Base-by-base conservation (phyloP, 2,329 filamentous ascomycete genomes). In the Colletotrichum caudatum region DNA sequence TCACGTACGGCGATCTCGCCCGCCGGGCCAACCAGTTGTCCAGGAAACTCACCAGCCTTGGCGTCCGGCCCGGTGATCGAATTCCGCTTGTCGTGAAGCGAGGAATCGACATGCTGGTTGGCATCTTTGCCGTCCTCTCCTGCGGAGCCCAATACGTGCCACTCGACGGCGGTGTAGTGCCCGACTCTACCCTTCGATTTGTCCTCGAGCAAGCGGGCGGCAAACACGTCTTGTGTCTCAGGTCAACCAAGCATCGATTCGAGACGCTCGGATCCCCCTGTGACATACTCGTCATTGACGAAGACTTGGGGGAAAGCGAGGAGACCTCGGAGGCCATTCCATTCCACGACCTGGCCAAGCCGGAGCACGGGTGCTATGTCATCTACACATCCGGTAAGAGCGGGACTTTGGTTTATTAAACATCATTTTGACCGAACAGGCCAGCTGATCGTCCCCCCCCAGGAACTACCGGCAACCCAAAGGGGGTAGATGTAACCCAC, bases 121-220 rank as follows among this genome's bases (percentile, higher is more conserved):
- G 85, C 18, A 88, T 90, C 57, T 80, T 88, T 68, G 88, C 87
- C 1, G 81, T 89, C n/a, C 78, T 90, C 35, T 87, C 87, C 59
- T 85, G 84, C 61, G 88, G 88, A 23, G 88, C 85, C 18, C 88
- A 90, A 73, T 90, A 90, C 75, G 83, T 90, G 12, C 88, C 88
- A 5, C 81, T 90, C 1, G 89, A 91, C 71, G 88, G 88, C 26
- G 85, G 85, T 3, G 82, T 88, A 26, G 84, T 86, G 3, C 81
- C 86, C 0, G 84, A 86, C 64, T 79, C 81, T n/a, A 84, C 84
- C 3, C 80, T 90, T 33, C 78, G 79, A 18, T 84, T 86, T 65
- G 87, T 89, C 26, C 79, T 89, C 61, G 77, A 63, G 14, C 82
- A 89, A 73, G 83, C 86, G 2, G 79, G 79, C 9, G 81, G 83